Evolutionary conservation across 2,329 filamentous ascomycete species (phyloP), one percentile per base, ranked within the genome.

Genomic region (Aspergillus sp.): DNA sequence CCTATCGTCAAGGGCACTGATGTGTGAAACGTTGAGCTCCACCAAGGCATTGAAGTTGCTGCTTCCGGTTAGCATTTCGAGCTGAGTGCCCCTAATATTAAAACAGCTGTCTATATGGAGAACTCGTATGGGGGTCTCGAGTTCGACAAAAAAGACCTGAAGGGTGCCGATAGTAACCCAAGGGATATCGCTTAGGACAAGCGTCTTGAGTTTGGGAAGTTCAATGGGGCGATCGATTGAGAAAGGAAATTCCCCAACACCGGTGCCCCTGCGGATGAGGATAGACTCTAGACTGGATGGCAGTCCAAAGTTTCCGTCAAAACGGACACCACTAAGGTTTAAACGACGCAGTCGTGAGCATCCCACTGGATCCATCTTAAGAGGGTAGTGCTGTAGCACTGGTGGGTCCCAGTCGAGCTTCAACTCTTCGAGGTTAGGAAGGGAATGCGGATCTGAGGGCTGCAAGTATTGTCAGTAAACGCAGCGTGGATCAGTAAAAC

Each of bases 341-440:
- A 66, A 42, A 7, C 43, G 52, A n/a, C 58, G 58, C 11, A 67
- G 48, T 2, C 46, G 48, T 7, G 51, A 43, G 9, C 60, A 41
- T n/a, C 52, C 34, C 6, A 35, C 37, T n/a, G 33, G 46, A 12
- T 48, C 47, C 33, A 52, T 49, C 19, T 40, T 44, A 4, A 53
- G 52, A 27, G 38, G 44, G 40, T 53, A 57, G 26, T 46, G 42
- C 5, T 48, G 40, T 33, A 48, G 50, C 9, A 52, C 40, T 11
- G 49, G 45, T 5, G 58, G 56, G n/a, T 60, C 46, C 37, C 56
- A 65, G 38, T 56, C 44, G 4, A 68, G 52, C 12, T 59, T 50
- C 2, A 68, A 37, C 34, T 65, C 62, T 48, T 64, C 58, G 5
- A 68, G 51, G 28, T 64, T 64, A 4, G 60, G 56, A 34, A 60